Conservation (phyloP, 495 filamentous ascomycete species). For the Rhizodiscina lignyota region DNA sequence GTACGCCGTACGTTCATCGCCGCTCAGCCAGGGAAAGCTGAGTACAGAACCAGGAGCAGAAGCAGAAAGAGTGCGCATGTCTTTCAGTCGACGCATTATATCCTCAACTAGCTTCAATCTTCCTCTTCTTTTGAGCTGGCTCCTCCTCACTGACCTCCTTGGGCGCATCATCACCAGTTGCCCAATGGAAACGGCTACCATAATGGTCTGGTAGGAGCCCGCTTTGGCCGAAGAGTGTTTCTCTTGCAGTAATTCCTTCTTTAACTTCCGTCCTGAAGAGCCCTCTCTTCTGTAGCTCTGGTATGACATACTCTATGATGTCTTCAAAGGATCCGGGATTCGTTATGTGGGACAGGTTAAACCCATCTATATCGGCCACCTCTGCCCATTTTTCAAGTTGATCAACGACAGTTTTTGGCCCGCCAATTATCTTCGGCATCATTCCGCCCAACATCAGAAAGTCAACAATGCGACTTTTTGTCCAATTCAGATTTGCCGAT, state of each 20-base stretch:
- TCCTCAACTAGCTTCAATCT: no score
- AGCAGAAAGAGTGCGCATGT: no score
- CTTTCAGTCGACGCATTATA: no score
- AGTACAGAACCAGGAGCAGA: no score
- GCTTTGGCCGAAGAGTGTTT: constrained; percentile 25
- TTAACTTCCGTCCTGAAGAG: constrained; percentile 30
- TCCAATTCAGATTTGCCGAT: constrained; percentile 35
- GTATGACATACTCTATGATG: constrained; percentile 37
- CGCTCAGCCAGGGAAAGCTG: no score
- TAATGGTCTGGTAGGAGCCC: constrained; percentile 19
- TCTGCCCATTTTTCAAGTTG: constrained; percentile 30
- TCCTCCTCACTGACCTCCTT: no score
- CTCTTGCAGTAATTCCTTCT: constrained; percentile 31
- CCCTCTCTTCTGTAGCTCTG: constrained; percentile 36
- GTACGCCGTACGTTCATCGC: no score
- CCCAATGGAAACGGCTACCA: constrained; percentile 21
- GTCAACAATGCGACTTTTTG: constrained; percentile 39
- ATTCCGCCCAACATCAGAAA: constrained; percentile 38
- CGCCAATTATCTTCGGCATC: constrained; percentile 30
- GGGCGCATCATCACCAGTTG: no score
- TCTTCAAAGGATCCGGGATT: constrained; percentile 45
- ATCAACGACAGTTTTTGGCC: constrained; percentile 29
- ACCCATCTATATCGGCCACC: constrained; percentile 30
- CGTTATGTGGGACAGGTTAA: constrained; percentile 39
- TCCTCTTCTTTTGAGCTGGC: no score